Percentiles rank a stretch among this genome's conserved stretches.
These are phyloP conservation scores for Euclidium syriacum DNA, from an alignment of 345 rosid species.

Conservation along the genomic window DNA sequence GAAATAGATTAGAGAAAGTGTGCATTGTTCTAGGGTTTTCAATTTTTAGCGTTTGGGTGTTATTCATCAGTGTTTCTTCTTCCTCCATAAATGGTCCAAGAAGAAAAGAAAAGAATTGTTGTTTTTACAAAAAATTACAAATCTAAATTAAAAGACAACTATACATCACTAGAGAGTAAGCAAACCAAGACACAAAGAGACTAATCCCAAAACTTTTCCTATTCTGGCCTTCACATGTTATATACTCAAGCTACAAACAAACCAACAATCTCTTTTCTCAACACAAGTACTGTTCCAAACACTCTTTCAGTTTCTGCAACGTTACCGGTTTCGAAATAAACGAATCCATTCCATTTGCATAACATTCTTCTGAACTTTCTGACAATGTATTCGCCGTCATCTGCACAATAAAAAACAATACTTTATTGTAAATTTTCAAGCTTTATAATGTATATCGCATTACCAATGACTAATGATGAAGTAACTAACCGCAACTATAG, in stretches of 20 bases:
- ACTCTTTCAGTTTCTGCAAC: conserved; percentile 54
- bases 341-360: conserved; percentile 75
- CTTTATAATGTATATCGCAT: neutral
- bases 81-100: too few relatives aligned
- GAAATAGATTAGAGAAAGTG: too few relatives aligned
- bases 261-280: conserved; percentile 18
- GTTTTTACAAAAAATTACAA: neutral
- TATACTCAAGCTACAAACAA: conserved; percentile 34
- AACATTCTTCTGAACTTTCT: conserved; percentile 77
- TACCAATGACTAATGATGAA: neutral
- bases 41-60: too few relatives aligned
- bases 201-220: conserved; percentile 53
- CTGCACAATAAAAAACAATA: conserved; percentile 29
- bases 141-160: neutral
- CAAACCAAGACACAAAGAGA: conserved; percentile 26
- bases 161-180: conserved; percentile 32
- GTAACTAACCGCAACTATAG: conserved; percentile 63
- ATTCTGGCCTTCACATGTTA: conserved; percentile 23
- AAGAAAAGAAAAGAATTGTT: neutral
- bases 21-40: too few relatives aligned
- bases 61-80: too few relatives aligned
- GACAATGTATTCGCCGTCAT: conserved; percentile 74
- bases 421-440: neutral
- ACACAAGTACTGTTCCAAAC: conserved; percentile 45
- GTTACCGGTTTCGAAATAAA: conserved; percentile 75